A percentile compares a stretch with the other conserved stretches of the same genome.
Evolutionary conservation across 345 rosid genomes (phyloP).

Genomic region (Salix viminalis): DNA sequence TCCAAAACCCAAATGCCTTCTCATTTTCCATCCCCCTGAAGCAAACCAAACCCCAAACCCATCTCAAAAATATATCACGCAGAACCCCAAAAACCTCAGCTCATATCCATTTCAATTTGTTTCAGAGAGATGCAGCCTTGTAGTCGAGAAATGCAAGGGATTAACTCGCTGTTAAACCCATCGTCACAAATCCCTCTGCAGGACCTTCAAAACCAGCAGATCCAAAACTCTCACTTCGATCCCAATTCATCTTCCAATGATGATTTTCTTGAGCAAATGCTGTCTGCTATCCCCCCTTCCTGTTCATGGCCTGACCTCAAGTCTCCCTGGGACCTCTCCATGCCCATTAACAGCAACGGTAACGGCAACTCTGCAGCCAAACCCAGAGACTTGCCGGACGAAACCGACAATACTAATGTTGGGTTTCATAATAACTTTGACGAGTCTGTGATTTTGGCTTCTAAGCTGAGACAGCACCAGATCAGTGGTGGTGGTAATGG

Average conservation of each 20-base stretch:
- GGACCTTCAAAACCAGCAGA: constrained; percentile 25
- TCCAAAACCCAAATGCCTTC: background rate
- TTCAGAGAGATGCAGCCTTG: constrained; percentile 32
- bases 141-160: constrained; percentile 45
- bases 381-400: constrained; percentile 41
- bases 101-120: too few species aligned
- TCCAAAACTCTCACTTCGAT: constrained; percentile 39
- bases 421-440: constrained; percentile 36
- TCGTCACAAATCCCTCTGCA: constrained; percentile 16
- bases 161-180: constrained; percentile 19
- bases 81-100: too few species aligned
- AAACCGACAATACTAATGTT: constrained; percentile 23
- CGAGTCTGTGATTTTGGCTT: constrained; percentile 33
- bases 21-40: background rate
- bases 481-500: constrained; percentile 34
- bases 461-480: constrained; percentile 46
- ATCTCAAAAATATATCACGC: too few species aligned
- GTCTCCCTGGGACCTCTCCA: constrained; percentile 28
- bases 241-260: constrained; percentile 42
- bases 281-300: constrained; percentile 58
- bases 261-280: constrained; percentile 79
- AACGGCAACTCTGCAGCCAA: background rate
- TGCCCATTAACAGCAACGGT: constrained; percentile 9
- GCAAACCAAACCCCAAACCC: too few species aligned
- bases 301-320: constrained; percentile 47